Evolutionary conservation across 2,329 filamentous ascomycete species (phyloP).

Genomic region (Penicillium oxalicum): DNA sequence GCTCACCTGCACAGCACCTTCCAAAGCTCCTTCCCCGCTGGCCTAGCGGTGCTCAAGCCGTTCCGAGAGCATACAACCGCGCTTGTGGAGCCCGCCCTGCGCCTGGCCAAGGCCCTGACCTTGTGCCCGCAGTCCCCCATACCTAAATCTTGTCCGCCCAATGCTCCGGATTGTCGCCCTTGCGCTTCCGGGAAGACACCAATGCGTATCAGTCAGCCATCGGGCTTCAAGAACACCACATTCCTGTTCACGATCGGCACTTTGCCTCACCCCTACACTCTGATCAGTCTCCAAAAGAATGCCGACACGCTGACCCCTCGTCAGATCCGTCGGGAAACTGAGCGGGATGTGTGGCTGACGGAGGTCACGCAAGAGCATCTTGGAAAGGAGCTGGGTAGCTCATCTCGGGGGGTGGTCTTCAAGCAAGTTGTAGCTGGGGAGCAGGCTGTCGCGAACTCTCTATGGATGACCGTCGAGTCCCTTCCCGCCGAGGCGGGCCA

Average conservation of each 20-base stretch:
- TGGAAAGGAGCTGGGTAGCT: constrained; percentile 54
- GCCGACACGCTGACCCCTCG: constrained; percentile 55
- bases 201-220: constrained; percentile 61
- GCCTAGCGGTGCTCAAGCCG: constrained; percentile 77
- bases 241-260: constrained; percentile 74
- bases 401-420: constrained; percentile 63
- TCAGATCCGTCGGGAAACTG: constrained; percentile 62
- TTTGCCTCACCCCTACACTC: constrained; percentile 86
- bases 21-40: constrained; percentile 69
- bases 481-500: constrained; percentile 45
- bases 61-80: constrained; percentile 67
- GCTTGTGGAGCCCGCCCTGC: constrained; percentile 62
- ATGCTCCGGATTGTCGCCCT: constrained; percentile 64
- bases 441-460: constrained; percentile 55
- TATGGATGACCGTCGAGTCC: constrained; percentile 76
- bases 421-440: constrained; percentile 76
- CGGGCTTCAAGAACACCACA: constrained; percentile 65
- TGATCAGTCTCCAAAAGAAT: constrained; percentile 59
- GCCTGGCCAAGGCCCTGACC: constrained; percentile 68
- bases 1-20: constrained; percentile 80
- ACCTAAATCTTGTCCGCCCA: constrained; percentile 76
- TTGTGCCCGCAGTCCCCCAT: constrained; percentile 69
- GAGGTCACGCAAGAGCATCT: constrained; percentile 65
- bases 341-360: constrained; percentile 72
- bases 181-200: constrained; percentile 59